phyloP scores from a whole-genome alignment of 2,329 filamentous ascomycete genomes.

The Talaromyces verruculosus region DNA sequence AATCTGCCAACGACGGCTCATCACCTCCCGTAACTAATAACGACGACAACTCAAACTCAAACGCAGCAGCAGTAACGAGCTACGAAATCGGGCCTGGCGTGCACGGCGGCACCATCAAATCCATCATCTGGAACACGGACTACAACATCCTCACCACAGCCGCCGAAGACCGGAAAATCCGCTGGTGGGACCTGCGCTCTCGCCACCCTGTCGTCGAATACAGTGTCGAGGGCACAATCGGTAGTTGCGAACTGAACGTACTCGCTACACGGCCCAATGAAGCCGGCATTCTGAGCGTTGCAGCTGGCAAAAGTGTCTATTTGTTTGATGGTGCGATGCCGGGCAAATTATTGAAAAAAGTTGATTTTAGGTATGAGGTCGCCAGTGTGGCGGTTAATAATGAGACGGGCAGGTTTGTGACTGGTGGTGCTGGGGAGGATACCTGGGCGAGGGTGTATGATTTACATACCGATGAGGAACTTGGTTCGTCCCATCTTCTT shows the following conservation, averaged over 20 bases:
- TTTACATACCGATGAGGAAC: constrained; percentile 77
- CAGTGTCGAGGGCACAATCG: constrained; percentile 78
- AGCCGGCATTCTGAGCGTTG: constrained; percentile 77
- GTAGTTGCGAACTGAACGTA: constrained; percentile 84
- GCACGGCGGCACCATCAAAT: constrained; percentile 88
- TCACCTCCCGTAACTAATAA: constrained; percentile 24
- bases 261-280: constrained; percentile 61
- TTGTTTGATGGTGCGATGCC: constrained; percentile 80
- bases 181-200: constrained; percentile 89
- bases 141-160: constrained; percentile 88
- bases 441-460: constrained; percentile 97
- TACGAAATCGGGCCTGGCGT: constrained; percentile 86
- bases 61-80: constrained; percentile 54
- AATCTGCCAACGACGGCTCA: constrained; percentile 24
- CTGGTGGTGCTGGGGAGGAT: constrained; percentile 77
- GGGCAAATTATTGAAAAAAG: constrained; percentile 70
- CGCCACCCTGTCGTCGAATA: constrained; percentile 74
- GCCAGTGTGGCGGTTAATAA: constrained; percentile 88
- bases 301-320: constrained; percentile 90
- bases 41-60: constrained; percentile 29
- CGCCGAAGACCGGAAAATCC: constrained; percentile 82
- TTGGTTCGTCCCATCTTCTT: constrained; percentile 53
- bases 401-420: constrained; percentile 77
- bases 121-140: constrained; percentile 89
- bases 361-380: constrained; percentile 78